A percentile compares a stretch with the other conserved stretches of the same genome.
phyloP scores from a whole-genome alignment of 768 basidiomycete genomes.

The Auricularia auricula-judae region DNA sequence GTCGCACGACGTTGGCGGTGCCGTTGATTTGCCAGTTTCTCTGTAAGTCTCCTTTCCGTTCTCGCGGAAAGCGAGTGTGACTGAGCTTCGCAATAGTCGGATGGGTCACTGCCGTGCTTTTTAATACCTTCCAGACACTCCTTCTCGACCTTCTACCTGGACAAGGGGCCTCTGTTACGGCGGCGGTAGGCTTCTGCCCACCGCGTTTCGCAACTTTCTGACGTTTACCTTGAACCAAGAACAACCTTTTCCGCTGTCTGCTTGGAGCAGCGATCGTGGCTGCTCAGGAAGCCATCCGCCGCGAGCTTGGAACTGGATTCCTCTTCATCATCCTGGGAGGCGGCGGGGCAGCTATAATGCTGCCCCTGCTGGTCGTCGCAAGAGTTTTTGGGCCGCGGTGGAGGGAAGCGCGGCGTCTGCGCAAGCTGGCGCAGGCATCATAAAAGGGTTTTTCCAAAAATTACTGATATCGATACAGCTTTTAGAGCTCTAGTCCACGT shows the following conservation, averaged over 20 bases:
- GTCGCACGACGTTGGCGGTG: slow-evolving; percentile 11
- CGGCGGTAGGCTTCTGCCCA: background rate
- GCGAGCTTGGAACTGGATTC: background rate
- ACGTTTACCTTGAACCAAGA: slow-evolving; percentile 2
- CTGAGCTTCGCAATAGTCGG: slow-evolving; percentile 1
- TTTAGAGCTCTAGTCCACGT: too few relatives aligned
- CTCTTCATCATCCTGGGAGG: background rate
- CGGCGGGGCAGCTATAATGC: background rate
- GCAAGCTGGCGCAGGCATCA: background rate
- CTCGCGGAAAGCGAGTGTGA: too few relatives aligned
- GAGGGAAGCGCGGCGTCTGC: background rate
- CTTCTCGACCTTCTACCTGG: slow-evolving; percentile 23
- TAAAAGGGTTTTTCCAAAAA: too few relatives aligned
- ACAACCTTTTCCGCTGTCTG: slow-evolving; percentile 13
- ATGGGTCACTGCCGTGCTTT: slow-evolving; percentile 8
- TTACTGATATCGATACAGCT: too few relatives aligned
- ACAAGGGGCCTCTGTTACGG: slow-evolving; percentile 20
- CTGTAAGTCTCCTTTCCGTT: background rate
- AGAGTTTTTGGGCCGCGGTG: background rate
- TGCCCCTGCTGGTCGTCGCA: background rate
- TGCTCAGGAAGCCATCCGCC: background rate
- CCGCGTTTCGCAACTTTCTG: background rate
- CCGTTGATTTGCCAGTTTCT: slow-evolving; percentile 18
- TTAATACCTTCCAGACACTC: slow-evolving; percentile 10
- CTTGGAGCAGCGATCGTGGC: slow-evolving; percentile 7